phyloP scores from a whole-genome alignment of 2,329 filamentous ascomycete genomes.

The Stenocarpella maydis region DNA sequence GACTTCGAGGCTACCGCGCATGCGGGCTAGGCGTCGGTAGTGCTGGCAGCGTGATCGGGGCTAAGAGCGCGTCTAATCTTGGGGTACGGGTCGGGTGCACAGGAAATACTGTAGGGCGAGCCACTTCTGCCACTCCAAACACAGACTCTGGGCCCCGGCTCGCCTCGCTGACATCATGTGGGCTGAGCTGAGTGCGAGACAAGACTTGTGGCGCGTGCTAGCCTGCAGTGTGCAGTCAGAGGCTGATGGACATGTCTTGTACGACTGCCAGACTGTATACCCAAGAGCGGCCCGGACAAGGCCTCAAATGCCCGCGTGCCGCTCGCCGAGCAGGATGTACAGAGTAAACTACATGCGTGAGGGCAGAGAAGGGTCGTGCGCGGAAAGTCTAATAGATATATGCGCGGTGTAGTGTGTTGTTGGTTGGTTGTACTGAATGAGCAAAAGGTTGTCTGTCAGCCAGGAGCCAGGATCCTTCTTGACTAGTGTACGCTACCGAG shows the following conservation, averaged over 20 bases:
- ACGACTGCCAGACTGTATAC: not conserved
- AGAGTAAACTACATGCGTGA: not conserved
- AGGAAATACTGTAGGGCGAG: not conserved
- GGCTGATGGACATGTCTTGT: conserved; percentile 17
- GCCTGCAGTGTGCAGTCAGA: conserved; percentile 7
- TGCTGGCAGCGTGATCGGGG: conserved; percentile 24
- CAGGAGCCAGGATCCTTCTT: not conserved
- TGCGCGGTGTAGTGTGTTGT: not conserved
- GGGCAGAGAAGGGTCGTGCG: not conserved
- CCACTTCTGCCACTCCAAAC: not conserved
- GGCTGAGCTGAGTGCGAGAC: conserved; percentile 17
- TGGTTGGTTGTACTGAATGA: not conserved
- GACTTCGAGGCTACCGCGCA: not conserved
- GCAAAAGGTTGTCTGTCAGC: conserved; percentile 7
- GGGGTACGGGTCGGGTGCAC: conserved; percentile 2
- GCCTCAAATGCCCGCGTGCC: conserved; percentile 9
- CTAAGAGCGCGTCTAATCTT: conserved; percentile 23
- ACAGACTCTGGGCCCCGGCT: conserved; percentile 3
- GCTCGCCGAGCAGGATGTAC: not conserved
- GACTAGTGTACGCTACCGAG: no score
- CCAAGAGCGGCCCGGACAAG: conserved; percentile 7
- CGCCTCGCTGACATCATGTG: conserved; percentile 19
- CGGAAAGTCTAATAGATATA: conserved; percentile 11
- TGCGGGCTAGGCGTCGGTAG: conserved; percentile 9
- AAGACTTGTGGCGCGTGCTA: conserved; percentile 19